phyloP scores from a whole-genome alignment of 169 alveolate genomes.

The Plasmodium knowlesi region DNA sequence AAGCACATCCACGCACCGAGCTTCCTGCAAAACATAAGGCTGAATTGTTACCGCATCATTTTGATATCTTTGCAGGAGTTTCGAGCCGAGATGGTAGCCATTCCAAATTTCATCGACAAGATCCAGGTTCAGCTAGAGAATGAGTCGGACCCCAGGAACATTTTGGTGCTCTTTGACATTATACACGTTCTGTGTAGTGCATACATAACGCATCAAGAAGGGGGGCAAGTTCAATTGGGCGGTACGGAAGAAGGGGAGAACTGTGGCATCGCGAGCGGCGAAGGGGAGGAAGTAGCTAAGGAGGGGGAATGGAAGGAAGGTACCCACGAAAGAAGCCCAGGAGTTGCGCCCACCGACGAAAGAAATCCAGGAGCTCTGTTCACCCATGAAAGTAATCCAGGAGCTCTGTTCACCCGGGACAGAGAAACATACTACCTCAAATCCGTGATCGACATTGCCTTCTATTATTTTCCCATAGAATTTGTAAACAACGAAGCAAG shows the following conservation, averaged over 20 bases:
- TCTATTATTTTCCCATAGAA: conserved; percentile 60
- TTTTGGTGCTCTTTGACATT: conserved; percentile 33
- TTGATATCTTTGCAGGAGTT: conserved; percentile 26
- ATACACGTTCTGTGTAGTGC: conserved; percentile 23
- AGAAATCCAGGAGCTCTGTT: neutral
- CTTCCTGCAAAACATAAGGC: conserved; percentile 41
- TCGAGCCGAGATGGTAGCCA: conserved; percentile 5
- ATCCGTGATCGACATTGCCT: conserved; percentile 48
- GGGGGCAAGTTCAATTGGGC: neutral
- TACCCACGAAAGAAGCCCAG: neutral
- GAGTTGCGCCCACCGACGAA: neutral
- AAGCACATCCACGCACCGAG: conserved; percentile 65
- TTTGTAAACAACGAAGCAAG: conserved; percentile 15
- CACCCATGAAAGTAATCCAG: neutral
- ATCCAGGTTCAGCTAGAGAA: conserved; percentile 61
- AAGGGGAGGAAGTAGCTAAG: neutral
- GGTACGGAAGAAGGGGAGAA: neutral
- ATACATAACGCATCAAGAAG: conserved; percentile 8
- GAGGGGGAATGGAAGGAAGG: too few relatives aligned
- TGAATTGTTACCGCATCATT: conserved; percentile 32
- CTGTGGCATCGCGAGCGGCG: neutral
- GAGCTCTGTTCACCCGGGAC: conserved; percentile 12
- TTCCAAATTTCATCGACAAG: conserved; percentile 46
- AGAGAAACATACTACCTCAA: conserved; percentile 30
- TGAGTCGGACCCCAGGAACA: conserved; percentile 64